These are phyloP conservation scores for Prunus fruticosa DNA, from an alignment of 306 rosid species.

Conservation along the genomic window DNA sequence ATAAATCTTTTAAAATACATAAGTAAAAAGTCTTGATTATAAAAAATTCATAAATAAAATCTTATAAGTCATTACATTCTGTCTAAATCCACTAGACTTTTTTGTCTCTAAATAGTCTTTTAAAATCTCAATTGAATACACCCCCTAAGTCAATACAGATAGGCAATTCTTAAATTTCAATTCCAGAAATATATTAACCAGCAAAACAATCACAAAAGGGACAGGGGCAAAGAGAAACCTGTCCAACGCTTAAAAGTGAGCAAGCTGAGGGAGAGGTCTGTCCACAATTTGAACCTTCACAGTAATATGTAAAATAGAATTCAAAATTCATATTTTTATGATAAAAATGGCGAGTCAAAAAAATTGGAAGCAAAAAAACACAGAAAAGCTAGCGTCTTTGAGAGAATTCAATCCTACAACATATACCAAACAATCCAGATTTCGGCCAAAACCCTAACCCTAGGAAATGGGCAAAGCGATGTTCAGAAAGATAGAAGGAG, in stretches of 20 bases:
- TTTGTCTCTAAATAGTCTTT: no score
- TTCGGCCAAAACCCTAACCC: slow-evolving; percentile 7
- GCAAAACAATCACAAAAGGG: no score
- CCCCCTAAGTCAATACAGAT: not conserved
- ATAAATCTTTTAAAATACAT: no score
- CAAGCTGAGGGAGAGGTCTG: slow-evolving; percentile 54
- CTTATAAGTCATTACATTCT: no score
- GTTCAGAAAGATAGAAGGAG: not conserved
- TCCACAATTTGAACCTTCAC: slow-evolving; percentile 65
- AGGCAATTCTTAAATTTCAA: not conserved
- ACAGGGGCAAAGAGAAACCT: slow-evolving; percentile 38
- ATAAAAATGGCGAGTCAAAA: not conserved
- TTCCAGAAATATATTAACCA: not conserved
- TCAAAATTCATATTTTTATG: not conserved
- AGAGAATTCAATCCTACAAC: not conserved
- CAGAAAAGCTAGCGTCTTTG: not conserved
- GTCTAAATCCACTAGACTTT: no score
- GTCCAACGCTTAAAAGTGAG: slow-evolving; percentile 73
- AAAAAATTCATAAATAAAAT: no score
- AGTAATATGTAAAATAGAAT: not conserved
- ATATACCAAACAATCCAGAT: not conserved
- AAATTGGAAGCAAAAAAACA: not conserved
- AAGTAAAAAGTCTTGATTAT: no score
- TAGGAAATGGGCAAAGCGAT: not conserved
- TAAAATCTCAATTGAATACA: no score